phyloP scores from a whole-genome alignment of 371 early-diverging fungal species.

The Batkoa obscura region DNA sequence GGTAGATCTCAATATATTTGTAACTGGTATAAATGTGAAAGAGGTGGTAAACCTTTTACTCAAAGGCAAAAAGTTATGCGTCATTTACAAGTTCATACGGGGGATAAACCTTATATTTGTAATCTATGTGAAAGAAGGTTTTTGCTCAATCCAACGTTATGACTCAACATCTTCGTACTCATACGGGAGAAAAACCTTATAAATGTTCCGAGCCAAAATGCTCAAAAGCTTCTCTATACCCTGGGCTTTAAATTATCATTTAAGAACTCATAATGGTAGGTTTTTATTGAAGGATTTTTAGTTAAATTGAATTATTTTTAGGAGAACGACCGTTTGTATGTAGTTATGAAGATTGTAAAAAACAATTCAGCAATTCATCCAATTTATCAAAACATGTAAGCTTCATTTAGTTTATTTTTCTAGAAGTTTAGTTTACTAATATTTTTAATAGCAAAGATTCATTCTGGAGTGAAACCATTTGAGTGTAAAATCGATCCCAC shows the following conservation, averaged over 20 bases:
- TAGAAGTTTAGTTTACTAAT: neutral
- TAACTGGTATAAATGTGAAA: constrained; percentile 51
- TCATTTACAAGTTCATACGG: constrained; percentile 11
- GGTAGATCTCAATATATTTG: constrained; percentile 58
- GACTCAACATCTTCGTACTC: constrained; percentile 62
- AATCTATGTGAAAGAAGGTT: constrained; percentile 57
- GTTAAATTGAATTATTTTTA: constrained; percentile 6
- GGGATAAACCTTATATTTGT: constrained; percentile 59
- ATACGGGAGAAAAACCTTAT: constrained; percentile 77
- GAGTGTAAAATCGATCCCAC: constrained; percentile 25
- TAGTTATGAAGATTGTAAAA: constrained; percentile 46
- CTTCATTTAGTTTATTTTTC: neutral
- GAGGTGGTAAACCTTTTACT: constrained; percentile 39
- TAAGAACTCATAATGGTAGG: constrained; percentile 33
- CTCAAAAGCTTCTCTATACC: constrained; percentile 40
- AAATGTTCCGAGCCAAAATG: constrained; percentile 22
- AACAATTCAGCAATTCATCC: constrained; percentile 51
- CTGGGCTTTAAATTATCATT: constrained; percentile 47
- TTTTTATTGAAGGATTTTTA: neutral
- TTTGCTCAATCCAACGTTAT: constrained; percentile 57
- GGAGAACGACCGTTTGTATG: constrained; percentile 58
- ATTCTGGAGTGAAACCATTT: constrained; percentile 48
- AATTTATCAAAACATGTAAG: constrained; percentile 62
- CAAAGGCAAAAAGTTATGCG: constrained; percentile 46
- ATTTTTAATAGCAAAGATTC: constrained; percentile 21